phyloP scores from a whole-genome alignment of 805 yeast genomes.

The Saccharomycopsis amapae region DNA sequence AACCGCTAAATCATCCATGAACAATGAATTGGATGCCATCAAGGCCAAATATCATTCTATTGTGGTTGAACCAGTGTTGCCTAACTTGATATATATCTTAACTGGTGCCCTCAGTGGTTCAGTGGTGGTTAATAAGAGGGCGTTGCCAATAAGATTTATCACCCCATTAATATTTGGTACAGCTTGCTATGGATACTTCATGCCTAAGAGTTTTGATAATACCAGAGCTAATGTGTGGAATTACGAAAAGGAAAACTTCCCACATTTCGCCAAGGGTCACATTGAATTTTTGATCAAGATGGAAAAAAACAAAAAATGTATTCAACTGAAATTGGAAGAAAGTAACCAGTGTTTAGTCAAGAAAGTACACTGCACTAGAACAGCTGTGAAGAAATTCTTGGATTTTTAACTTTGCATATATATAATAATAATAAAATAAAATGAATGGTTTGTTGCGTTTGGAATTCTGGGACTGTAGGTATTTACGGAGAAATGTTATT shows the following conservation, averaged over 20 bases:
- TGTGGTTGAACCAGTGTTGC: conserved; percentile 49
- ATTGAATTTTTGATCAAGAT: conserved; percentile 22
- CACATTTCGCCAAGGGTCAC: conserved; percentile 30
- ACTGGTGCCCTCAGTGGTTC: conserved; percentile 53
- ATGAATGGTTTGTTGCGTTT: too few species aligned
- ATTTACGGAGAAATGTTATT: too few species aligned
- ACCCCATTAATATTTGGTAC: conserved; percentile 46
- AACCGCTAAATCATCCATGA: conserved; percentile 40
- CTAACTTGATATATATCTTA: conserved; percentile 45
- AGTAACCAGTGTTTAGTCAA: conserved; percentile 7
- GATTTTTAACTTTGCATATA: conserved; percentile 6
- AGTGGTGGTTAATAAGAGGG: conserved; percentile 40
- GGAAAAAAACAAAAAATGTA: conserved; percentile 19
- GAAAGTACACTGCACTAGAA: conserved; percentile 14
- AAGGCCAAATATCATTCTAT: conserved; percentile 29
- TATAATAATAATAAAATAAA: too few species aligned
- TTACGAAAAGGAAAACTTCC: conserved; percentile 32
- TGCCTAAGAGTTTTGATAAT: conserved; percentile 44
- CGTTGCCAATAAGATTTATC: conserved; percentile 43
- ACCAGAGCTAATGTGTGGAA: conserved; percentile 26
- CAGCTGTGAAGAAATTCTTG: conserved; percentile 4
- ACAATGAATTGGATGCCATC: conserved; percentile 35
- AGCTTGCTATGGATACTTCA: conserved; percentile 35
- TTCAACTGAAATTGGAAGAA: background rate
- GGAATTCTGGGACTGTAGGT: too few species aligned